phyloP scores from a whole-genome alignment of 148 eudicot species.

The Cornus kousa region DNA sequence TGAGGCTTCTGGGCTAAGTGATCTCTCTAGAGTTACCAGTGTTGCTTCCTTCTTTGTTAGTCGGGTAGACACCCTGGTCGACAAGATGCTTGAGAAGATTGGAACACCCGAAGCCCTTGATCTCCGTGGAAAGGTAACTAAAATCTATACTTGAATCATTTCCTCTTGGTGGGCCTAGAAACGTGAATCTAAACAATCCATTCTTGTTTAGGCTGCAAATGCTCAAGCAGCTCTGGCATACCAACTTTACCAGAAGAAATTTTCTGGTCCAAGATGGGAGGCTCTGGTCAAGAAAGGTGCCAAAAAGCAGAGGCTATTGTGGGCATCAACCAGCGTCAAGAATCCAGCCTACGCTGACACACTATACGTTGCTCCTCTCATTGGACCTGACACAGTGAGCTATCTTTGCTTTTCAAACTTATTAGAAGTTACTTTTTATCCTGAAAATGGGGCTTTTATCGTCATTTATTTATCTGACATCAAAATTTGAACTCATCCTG shows the following conservation, averaged over 20 bases:
- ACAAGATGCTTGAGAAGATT: constrained; percentile 91
- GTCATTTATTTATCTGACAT: not conserved
- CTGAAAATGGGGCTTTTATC: not conserved
- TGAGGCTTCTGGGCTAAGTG: constrained; percentile 90
- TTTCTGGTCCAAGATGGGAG: constrained; percentile 98
- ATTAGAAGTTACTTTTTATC: not conserved
- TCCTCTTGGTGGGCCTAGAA: not conserved
- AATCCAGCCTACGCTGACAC: constrained; percentile 96
- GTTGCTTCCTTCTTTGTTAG: constrained; percentile 99
- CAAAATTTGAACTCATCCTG: not conserved
- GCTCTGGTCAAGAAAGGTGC: constrained; percentile 95
- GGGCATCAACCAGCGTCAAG: constrained; percentile 99
- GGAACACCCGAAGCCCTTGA: constrained; percentile 92
- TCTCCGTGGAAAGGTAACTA: constrained; percentile 87
- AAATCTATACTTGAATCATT: not conserved
- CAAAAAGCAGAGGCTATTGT: constrained; percentile 90
- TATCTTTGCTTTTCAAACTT: constrained; percentile 5
- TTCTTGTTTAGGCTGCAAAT: constrained; percentile 71
- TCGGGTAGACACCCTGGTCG: constrained; percentile 86
- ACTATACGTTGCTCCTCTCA: constrained; percentile 83
- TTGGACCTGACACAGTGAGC: constrained; percentile 92
- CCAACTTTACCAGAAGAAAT: constrained; percentile 87
- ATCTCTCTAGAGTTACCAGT: constrained; percentile 90
- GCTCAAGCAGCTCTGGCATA: constrained; percentile 92
- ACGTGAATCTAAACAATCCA: not conserved